A percentile compares a stretch with the other conserved stretches of the same genome.
Evolutionary conservation across 331 rosid genomes (phyloP).

Genomic region (Rhamnella rubrinervis): DNA sequence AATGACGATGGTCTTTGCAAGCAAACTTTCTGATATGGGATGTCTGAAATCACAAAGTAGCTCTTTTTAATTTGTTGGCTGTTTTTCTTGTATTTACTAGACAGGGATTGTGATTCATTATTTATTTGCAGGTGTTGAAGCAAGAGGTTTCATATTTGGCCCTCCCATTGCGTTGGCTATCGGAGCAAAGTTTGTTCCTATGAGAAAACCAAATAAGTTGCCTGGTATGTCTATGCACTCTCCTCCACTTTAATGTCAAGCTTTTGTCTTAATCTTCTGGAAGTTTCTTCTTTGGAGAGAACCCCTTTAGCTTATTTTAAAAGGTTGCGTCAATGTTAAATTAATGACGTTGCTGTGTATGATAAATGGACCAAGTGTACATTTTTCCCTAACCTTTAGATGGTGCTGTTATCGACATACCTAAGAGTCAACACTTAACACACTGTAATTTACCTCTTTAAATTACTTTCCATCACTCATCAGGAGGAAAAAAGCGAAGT

Average conservation of each 20-base stretch:
- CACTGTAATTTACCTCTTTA: too few relatives aligned
- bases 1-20: not conserved
- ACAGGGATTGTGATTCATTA: slow-evolving; percentile 6
- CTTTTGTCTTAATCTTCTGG: not conserved
- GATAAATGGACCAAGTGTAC: not conserved
- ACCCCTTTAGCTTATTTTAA: too few relatives aligned
- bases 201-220: slow-evolving; percentile 95
- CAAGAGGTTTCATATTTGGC: slow-evolving; percentile 98
- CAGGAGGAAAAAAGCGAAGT: too few relatives aligned
- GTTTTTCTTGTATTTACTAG: slow-evolving; percentile 11
- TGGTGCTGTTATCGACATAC: not conserved
- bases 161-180: slow-evolving; percentile 98
- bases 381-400: not conserved
- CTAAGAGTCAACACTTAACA: not conserved
- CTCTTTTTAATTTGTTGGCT: not conserved
- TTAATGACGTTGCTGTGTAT: too few relatives aligned
- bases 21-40: not conserved
- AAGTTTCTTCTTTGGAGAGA: slow-evolving; percentile 4
- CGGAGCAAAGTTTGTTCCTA: slow-evolving; percentile 95
- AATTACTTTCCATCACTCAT: too few relatives aligned
- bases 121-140: slow-evolving; percentile 71
- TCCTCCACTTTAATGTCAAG: not conserved
- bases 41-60: too few relatives aligned
- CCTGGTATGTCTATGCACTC: slow-evolving; percentile 55
- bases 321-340: too few relatives aligned